These are phyloP conservation scores for Adansonia gregorii DNA, from an alignment of 441 rosid species.

Conservation along the genomic window DNA sequence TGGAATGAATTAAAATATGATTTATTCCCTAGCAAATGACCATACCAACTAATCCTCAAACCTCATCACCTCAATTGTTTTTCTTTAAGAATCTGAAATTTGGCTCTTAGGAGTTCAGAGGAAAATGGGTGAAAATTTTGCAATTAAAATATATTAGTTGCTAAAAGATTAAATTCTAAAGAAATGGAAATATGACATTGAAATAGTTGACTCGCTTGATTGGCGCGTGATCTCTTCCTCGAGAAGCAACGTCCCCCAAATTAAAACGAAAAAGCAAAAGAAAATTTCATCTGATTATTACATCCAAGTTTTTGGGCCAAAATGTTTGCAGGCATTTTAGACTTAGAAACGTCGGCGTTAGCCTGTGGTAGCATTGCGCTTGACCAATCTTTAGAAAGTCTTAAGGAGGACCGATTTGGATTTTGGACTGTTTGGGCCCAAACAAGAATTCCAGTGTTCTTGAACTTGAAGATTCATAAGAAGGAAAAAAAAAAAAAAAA, in stretches of 20 bases:
- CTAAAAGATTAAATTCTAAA: neutral
- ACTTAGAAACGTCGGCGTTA: neutral
- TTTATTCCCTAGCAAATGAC: neutral
- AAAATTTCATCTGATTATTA: neutral
- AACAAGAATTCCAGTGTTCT: neutral
- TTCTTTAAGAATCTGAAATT: neutral
- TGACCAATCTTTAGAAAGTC: neutral
- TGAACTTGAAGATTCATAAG: neutral
- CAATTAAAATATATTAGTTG: neutral
- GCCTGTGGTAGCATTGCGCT: neutral
- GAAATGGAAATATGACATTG: neutral
- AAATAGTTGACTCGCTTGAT: neutral
- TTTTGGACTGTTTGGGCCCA: neutral
- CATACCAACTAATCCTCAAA: neutral
- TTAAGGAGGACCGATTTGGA: too few relatives aligned
- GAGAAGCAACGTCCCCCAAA: too few relatives aligned
- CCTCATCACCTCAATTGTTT: too few relatives aligned
- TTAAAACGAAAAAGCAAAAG: neutral
- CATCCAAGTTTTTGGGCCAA: neutral
- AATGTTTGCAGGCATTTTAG: too few relatives aligned
- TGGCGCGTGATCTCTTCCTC: too few relatives aligned
- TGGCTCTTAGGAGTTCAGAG: neutral
- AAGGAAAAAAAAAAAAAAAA: too few relatives aligned
- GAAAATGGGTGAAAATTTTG: neutral
- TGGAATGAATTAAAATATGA: neutral